A percentile compares a stretch with the other conserved stretches of the same genome.
phyloP scores from a whole-genome alignment of 2,329 filamentous ascomycete species.

The Myriosclerotinia scirpicola region DNA sequence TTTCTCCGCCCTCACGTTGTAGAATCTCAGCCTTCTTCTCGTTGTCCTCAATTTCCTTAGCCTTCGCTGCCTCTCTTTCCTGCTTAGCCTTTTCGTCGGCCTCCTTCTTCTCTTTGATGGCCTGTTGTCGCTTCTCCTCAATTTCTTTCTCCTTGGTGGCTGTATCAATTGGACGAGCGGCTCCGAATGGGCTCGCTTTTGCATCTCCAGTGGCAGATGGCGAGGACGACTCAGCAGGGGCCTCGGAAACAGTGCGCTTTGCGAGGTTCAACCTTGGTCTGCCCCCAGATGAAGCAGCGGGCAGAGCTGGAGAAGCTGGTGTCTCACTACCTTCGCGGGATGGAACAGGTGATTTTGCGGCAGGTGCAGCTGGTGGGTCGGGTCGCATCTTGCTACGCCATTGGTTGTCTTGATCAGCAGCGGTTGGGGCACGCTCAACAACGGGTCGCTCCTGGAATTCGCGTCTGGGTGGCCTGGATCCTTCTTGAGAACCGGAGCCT shows the following conservation, averaged over 20 bases:
- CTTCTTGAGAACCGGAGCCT: constrained; percentile 58
- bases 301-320: constrained; percentile 66
- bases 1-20: constrained; percentile 37
- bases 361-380: constrained; percentile 50
- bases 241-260: constrained; percentile 88
- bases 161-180: constrained; percentile 90
- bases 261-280: constrained; percentile 84
- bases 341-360: constrained; percentile 59
- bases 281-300: constrained; percentile 53
- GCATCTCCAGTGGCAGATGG: constrained; percentile 59
- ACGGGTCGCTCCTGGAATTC: constrained; percentile 71
- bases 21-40: constrained; percentile 41
- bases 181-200: constrained; percentile 92
- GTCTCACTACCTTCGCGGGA: constrained; percentile 75
- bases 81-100: constrained; percentile 56
- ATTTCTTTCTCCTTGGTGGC: constrained; percentile 84
- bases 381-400: constrained; percentile 92
- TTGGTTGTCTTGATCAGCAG: constrained; percentile 88
- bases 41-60: constrained; percentile 43
- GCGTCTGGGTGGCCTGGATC: constrained; percentile 75
- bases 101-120: constrained; percentile 76
- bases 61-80: constrained; percentile 59
- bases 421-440: constrained; percentile 72
- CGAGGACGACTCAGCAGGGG: constrained; percentile 48
- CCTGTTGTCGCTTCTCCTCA: constrained; percentile 79